A percentile compares a stretch with the other conserved stretches of the same genome.
Conservation (phyloP, 73 alveolate species). For the Symbiodinium natans region DNA sequence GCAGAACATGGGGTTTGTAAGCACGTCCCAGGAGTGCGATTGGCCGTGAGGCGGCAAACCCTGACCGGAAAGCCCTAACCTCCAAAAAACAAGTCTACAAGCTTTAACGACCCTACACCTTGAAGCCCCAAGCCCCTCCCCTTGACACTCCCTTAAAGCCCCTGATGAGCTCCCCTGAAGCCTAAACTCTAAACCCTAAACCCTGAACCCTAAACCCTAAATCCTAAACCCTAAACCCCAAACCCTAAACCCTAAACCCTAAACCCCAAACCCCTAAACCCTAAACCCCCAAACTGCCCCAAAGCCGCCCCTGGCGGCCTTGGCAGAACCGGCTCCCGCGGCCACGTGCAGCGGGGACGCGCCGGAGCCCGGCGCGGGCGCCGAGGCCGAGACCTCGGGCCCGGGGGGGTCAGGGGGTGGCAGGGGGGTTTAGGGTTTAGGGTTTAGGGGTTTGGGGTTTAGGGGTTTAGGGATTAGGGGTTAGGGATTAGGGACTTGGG, state of each 20-base stretch:
- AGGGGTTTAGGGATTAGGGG: no score
- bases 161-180: neutral
- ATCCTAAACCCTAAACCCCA: neutral
- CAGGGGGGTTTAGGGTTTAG: no score
- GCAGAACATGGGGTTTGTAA: no score
- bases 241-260: neutral
- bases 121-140: no score
- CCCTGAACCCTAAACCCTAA: neutral
- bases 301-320: slow-evolving; percentile 24
- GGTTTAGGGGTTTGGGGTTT: no score
- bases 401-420: no score
- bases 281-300: no score
- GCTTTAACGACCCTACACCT: no score
- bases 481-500: no score
- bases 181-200: neutral
- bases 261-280: neutral
- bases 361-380: neutral
- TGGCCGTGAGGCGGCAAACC: no score
- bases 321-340: slow-evolving; percentile 28
- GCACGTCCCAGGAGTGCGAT: no score
- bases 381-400: neutral
- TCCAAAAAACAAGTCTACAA: neutral
- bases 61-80: neutral
- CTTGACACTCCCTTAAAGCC: no score
- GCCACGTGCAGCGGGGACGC: slow-evolving; percentile 78